Base-by-base conservation (phyloP, 2,329 filamentous ascomycete genomes). In the Trichothecium sympodiale region DNA sequence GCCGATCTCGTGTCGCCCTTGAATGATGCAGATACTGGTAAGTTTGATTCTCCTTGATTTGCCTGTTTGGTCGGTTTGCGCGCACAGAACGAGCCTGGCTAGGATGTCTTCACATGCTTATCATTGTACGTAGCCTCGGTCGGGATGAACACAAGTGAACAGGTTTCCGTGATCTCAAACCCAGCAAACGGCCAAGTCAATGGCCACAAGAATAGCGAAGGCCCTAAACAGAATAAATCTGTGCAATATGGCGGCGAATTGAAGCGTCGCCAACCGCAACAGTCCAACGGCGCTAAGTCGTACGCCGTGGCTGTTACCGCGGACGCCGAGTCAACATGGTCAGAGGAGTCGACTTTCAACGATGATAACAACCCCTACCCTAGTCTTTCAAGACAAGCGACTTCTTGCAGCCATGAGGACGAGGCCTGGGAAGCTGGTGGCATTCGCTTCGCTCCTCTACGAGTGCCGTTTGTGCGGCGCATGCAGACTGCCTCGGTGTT, bases 391-490 rank as follows among this genome's bases (percentile, higher is more conserved):
- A 33, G 31, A 23, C 31, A 33, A 27, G 42, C 43, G n/a, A 45
- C 39, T 25, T 25, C 20, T 10, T 13, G 38, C 44, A 13, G 32
- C 39, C 46, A 49, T 30, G 53, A 56, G 38, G 44, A 41, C 9
- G 48, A 50, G 20, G 56, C 50, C 15, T 60, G 56, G 53, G 54
- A 48, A 20, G 55, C 60, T 7, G 61, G 60, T 33, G 64, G 80
- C 28, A 84, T 95, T 48, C 77, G 83, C 43, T 95, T 86, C 68
- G 91, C 88, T 6, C 89, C 89, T 13, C 64, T 85, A 43, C 78
- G 78, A 39, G 70, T 88, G 16, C 82, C 83, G 2, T 62, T 85
- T 33, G 71, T 72, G 47, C 73, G 83, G 30, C 74, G 83, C 17
- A 57, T 85, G 32, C 83, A 89, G 58, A 91, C 88, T 4, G 72